Base-by-base conservation (phyloP, 1,284 basidiomycete species). In the Paramarasmius palmivorus region DNA sequence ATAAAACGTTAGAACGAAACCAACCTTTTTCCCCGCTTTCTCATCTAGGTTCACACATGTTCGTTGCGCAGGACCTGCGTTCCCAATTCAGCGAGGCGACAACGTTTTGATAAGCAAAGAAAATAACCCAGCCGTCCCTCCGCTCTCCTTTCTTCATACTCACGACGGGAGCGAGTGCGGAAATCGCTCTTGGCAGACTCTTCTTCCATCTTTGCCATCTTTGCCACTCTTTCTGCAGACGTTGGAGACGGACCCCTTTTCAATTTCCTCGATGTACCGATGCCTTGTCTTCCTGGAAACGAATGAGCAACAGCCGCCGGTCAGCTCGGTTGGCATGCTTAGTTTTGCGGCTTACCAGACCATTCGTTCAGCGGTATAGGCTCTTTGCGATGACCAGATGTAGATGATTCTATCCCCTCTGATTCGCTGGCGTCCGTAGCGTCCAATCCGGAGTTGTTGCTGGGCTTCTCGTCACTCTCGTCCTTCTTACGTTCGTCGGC, bases 41-140 rank as follows among this genome's bases (percentile, higher is more conserved):
- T 90, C 90, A 65, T 93, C 90, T 12, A 93, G 73, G 23, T 79
- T 82, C 38, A 69, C 64, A 60, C 90, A 90, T 10, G 90, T 93
- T 46, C 77, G 79, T 66, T 87, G 87, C 23, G 88, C 86, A 45
- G 81, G 79, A 9, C 67, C 75, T 75, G 41, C 29, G 41, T 9
- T 39, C 38, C 20, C 12, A 19, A 19, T 29, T 23, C 22, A 37
- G 44, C 15, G 10, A 50, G 26, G 25, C 25, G 20, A 6, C 15
- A 41, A 44, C 9, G 17, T 34, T 15, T 8, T 25, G 3, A 47
- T 48, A 25, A 32, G 15, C 10, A 40, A 40, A 26, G 37, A 37
- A 29, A 67, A 69, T 25, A 55, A 77, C 67, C 70, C 48, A 93
- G 75, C 58, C 81, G 75, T 3, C 81, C 82, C 61, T 86, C 82